Base-by-base conservation (phyloP, 148 eudicot genomes). In the Cornus suecica region DNA sequence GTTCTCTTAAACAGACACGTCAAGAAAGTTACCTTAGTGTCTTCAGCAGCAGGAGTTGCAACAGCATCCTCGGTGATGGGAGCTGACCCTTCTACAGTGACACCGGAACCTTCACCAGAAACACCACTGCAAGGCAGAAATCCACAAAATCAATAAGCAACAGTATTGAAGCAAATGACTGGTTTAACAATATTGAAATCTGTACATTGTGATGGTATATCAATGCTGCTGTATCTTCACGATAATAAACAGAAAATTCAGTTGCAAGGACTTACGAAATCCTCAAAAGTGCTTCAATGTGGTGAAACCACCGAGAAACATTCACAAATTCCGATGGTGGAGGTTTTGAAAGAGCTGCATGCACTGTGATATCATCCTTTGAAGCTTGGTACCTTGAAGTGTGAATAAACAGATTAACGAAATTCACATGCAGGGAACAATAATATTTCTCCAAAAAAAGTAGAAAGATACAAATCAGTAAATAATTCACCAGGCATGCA, bases 211-310 rank as follows among this genome's bases (percentile, higher is more conserved):
- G 18, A 56, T 13, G 25, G 54, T 48, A 16, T 6, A 22, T 34
- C 41, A 7, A 34, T 2, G 6, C 41, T 34, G 7, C 8, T 2
- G 7, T 34, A 34, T 34, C 41, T 34, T 34, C 41, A 34, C 41
- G 8, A 34, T 34, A 34, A 34, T 56, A 8, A 56, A 56, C 18
- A 56, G 18, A 20, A 41, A 73, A 66, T 15, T 10, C 22, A 66
- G 8, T 25, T 10, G 18, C 6, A 45, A 64, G 31, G 61, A 88
- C 99, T 85, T 87, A 92, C 99, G 99, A 92, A 75, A 92, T 88
- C 89, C 97, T 92, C 87, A 95, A 75, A 70, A 95, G 89, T 0
- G 97, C 97, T 75, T 84, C 91, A 65, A 95, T 92, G 79, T 95
- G 99, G 72, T 82, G 85, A 88, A 70, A 95, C 99, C 99, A 95